Evolutionary conservation across 2,329 filamentous ascomycete species (phyloP).

Genomic region (Exophiala sp.): DNA sequence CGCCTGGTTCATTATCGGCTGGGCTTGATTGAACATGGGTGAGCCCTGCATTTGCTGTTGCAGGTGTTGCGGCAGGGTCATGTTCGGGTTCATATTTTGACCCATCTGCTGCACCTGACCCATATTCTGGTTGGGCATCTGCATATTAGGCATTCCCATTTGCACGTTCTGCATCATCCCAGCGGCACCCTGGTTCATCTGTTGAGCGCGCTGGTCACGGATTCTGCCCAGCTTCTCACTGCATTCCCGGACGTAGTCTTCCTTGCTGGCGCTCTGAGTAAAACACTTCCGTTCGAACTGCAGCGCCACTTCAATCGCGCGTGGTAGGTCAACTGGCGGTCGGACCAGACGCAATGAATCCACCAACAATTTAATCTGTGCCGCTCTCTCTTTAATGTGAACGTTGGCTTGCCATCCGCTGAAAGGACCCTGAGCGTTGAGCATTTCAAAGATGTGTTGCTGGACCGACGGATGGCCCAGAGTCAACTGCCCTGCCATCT

Average conservation of each 20-base stretch:
- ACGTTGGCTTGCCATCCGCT: constrained; percentile 43
- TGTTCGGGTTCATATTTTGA: constrained; percentile 35
- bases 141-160: constrained; percentile 32
- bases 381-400: constrained; percentile 36
- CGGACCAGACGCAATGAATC: constrained; percentile 44
- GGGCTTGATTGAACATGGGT: constrained; percentile 39
- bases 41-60: constrained; percentile 48
- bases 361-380: constrained; percentile 43
- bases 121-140: constrained; percentile 36
- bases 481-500: constrained; percentile 20
- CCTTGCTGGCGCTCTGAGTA: constrained; percentile 33
- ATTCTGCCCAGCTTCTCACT: constrained; percentile 42
- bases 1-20: constrained; percentile 26
- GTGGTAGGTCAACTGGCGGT: constrained; percentile 37
- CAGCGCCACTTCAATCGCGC: constrained; percentile 39
- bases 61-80: constrained; percentile 44
- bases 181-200: constrained; percentile 29
- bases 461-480: constrained; percentile 23
- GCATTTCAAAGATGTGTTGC: constrained; percentile 36
- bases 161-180: constrained; percentile 36
- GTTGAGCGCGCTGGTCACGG: constrained; percentile 41
- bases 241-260: constrained; percentile 41
- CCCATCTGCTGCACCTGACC: constrained; percentile 25
- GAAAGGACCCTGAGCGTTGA: constrained; percentile 40
- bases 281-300: constrained; percentile 44